A percentile compares a stretch with the other conserved stretches of the same genome.
phyloP scores from a whole-genome alignment of 176 grass and related monocot species.

The Carex cristatella region DNA sequence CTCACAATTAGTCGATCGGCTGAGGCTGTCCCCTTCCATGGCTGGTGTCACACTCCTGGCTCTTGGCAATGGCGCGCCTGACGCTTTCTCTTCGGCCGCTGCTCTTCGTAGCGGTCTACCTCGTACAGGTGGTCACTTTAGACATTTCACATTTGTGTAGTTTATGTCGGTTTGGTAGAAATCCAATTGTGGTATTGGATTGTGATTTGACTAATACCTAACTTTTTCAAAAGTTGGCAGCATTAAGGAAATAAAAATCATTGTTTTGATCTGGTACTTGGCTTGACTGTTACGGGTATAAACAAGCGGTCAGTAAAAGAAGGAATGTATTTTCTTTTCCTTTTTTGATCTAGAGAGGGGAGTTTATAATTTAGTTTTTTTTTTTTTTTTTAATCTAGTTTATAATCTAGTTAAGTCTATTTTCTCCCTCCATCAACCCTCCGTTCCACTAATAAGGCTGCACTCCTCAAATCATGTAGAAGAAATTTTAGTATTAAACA shows the following conservation, averaged over 20 bases:
- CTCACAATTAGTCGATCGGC: constrained; percentile 44
- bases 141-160: background rate
- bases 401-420: background rate
- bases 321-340: background rate
- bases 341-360: background rate
- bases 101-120: constrained; percentile 46
- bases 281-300: background rate
- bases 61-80: constrained; percentile 82
- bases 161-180: background rate
- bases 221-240: background rate
- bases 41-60: constrained; percentile 92
- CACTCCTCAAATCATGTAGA: background rate
- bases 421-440: background rate
- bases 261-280: background rate
- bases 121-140: constrained; percentile 24
- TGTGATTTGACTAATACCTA: background rate
- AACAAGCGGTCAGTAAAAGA: background rate
- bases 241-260: background rate
- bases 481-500: background rate
- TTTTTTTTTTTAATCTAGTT: background rate
- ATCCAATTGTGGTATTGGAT: background rate
- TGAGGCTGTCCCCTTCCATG: constrained; percentile 75
- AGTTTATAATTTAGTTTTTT: background rate
- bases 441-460: background rate
- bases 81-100: constrained; percentile 67